These are phyloP conservation scores for Malassezia brasiliensis DNA, from an alignment of 1,284 basidiomycete species.

Conservation along the genomic window DNA sequence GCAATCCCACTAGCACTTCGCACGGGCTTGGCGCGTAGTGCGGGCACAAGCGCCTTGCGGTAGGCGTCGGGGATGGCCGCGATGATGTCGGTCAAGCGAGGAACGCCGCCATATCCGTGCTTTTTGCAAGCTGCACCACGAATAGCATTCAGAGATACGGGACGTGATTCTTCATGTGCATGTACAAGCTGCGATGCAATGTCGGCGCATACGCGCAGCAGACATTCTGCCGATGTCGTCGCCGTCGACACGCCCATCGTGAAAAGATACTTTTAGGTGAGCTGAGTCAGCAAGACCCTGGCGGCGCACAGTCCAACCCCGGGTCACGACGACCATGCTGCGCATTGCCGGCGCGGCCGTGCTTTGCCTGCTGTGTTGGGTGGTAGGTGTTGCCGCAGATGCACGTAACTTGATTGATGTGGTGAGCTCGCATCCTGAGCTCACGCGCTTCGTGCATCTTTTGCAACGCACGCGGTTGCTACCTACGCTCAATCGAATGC, in stretches of 20 bases:
- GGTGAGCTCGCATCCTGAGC: constrained; percentile 66
- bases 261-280: not conserved
- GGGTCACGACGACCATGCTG: not conserved
- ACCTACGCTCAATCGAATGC: constrained; percentile 75
- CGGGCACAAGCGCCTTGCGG: constrained; percentile 80
- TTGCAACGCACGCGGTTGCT: constrained; percentile 78
- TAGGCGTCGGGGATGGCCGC: constrained; percentile 96
- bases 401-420: constrained; percentile 64
- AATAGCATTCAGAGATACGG: constrained; percentile 75
- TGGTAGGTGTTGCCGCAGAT: not conserved
- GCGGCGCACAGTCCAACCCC: not conserved
- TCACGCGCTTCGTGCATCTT: constrained; percentile 66
- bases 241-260: constrained; percentile 15
- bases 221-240: constrained; percentile 65
- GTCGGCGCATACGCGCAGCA: constrained; percentile 83
- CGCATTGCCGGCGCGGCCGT: not conserved
- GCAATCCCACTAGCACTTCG: constrained; percentile 97
- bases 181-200: constrained; percentile 88
- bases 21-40: constrained; percentile 84
- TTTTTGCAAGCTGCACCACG: constrained; percentile 83
- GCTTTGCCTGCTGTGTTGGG: not conserved
- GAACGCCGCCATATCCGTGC: constrained; percentile 72
- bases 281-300: not conserved
- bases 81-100: constrained; percentile 91
- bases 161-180: constrained; percentile 60